Percentiles rank a stretch among this genome's conserved stretches.
phyloP scores from a whole-genome alignment of 2,329 filamentous ascomycete species.

The Cladosporium sp. region DNA sequence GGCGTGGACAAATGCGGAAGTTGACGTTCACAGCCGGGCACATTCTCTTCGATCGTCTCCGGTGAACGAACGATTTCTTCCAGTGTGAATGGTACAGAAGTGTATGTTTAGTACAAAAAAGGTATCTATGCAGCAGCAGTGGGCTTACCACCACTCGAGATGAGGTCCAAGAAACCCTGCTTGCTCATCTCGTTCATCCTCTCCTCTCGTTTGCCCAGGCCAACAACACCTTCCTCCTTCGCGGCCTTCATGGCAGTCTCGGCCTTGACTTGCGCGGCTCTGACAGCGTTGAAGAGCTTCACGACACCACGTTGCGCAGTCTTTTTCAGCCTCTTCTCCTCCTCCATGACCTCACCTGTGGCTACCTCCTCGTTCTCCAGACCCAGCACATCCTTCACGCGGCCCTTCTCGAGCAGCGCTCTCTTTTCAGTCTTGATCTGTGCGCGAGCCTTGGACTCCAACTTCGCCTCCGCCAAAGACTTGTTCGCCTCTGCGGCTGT shows the following conservation, averaged over 20 bases:
- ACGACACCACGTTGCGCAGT: slow-evolving; percentile 91
- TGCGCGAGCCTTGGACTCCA: slow-evolving; percentile 76
- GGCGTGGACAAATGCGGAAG: no score
- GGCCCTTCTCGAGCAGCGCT: slow-evolving; percentile 75
- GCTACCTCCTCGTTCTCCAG: slow-evolving; percentile 48
- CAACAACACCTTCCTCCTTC: slow-evolving; percentile 69
- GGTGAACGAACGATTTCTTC: no score
- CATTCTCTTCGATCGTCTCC: no score
- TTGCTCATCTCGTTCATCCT: slow-evolving; percentile 94
- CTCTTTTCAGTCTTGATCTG: slow-evolving; percentile 78
- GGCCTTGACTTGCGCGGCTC: slow-evolving; percentile 86
- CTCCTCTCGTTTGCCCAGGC: slow-evolving; percentile 75
- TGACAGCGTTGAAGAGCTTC: slow-evolving; percentile 92
- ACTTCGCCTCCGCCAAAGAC: slow-evolving; percentile 67
- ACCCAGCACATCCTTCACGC: slow-evolving; percentile 79
- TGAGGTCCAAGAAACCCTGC: slow-evolving; percentile 91
- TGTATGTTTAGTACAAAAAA: not conserved
- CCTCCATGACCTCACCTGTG: slow-evolving; percentile 56
- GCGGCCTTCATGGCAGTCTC: slow-evolving; percentile 69
- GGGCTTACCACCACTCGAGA: slow-evolving; percentile 55
- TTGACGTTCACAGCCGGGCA: no score
- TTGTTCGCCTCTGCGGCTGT: slow-evolving; percentile 68
- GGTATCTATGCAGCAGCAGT: slow-evolving; percentile 7
- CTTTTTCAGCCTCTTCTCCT: slow-evolving; percentile 77
- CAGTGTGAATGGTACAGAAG: not conserved